Conservation (phyloP, 208 protist genomes). For the Herpetomonas samuelpessoai region DNA sequence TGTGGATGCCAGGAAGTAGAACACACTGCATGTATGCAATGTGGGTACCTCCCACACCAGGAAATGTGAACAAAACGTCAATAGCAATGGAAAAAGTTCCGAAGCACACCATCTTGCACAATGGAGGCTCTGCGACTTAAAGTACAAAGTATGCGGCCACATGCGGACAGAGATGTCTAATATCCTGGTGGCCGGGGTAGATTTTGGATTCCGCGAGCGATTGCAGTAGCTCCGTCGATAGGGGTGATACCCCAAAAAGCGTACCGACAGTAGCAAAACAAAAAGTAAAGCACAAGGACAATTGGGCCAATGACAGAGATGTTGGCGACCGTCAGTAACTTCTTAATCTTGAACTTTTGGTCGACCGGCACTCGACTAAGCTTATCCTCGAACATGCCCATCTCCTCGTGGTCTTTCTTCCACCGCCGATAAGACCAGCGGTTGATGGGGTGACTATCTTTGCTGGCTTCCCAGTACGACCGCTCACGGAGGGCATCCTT, state of each 20-base stretch:
- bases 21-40: no score
- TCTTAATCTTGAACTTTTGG: slow-evolving; percentile 88
- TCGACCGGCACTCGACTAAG: slow-evolving; percentile 72
- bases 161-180: no score
- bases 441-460: slow-evolving; percentile 81
- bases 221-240: slow-evolving; percentile 55
- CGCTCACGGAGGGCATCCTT: slow-evolving; percentile 65
- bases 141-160: no score
- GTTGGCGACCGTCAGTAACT: slow-evolving; percentile 76
- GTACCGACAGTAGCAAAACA: slow-evolving; percentile 67
- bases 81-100: no score
- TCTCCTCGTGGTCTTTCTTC: slow-evolving; percentile 66
- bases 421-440: slow-evolving; percentile 76
- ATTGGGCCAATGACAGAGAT: slow-evolving; percentile 68
- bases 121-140: no score
- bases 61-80: no score
- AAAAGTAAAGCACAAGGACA: slow-evolving; percentile 58
- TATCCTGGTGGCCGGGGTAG: slow-evolving; percentile 74
- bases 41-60: no score
- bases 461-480: slow-evolving; percentile 78
- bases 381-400: slow-evolving; percentile 82
- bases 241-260: slow-evolving; percentile 73
- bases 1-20: no score
- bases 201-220: slow-evolving; percentile 72
- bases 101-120: no score